These are phyloP conservation scores for Aspergillus sp. DNA, from an alignment of 2,329 filamentous ascomycete species.

Conservation along the genomic window DNA sequence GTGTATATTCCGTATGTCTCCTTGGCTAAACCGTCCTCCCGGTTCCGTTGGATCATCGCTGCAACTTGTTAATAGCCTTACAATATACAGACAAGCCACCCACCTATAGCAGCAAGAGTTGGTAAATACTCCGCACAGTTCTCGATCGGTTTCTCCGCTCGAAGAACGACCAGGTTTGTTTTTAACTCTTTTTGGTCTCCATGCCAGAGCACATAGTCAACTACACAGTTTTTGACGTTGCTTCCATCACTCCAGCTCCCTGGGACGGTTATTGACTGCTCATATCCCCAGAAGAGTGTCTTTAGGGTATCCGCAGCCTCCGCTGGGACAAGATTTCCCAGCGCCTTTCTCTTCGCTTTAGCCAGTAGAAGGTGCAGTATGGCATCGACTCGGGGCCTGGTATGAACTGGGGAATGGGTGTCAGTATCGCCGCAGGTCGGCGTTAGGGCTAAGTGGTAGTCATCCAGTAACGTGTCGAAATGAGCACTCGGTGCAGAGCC, in stretches of 20 bases:
- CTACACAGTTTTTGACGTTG: not conserved
- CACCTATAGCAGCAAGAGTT: not conserved
- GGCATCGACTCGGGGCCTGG: not conserved
- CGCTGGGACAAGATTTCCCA: too few relatives aligned
- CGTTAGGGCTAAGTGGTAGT: not conserved
- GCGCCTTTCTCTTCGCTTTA: not conserved
- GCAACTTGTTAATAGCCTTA: not conserved
- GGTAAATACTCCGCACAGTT: not conserved
- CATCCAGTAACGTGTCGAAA: not conserved
- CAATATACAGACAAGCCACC: not conserved
- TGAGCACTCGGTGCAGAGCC: not conserved
- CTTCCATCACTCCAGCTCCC: not conserved
- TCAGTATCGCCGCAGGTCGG: not conserved
- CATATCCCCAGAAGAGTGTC: not conserved
- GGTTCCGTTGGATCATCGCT: constrained; percentile 4
- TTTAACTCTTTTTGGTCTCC: not conserved
- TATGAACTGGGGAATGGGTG: not conserved
- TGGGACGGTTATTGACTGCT: not conserved
- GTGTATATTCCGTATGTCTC: not conserved
- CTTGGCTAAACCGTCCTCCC: not conserved
- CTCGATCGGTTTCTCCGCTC: not conserved
- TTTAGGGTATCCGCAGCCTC: not conserved
- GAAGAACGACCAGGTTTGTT: not conserved
- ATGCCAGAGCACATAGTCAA: not conserved
- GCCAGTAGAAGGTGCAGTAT: not conserved